A percentile compares a stretch with the other conserved stretches of the same genome.
Conservation (phyloP, 179 eudicot species). For the Camellia oleifera region DNA sequence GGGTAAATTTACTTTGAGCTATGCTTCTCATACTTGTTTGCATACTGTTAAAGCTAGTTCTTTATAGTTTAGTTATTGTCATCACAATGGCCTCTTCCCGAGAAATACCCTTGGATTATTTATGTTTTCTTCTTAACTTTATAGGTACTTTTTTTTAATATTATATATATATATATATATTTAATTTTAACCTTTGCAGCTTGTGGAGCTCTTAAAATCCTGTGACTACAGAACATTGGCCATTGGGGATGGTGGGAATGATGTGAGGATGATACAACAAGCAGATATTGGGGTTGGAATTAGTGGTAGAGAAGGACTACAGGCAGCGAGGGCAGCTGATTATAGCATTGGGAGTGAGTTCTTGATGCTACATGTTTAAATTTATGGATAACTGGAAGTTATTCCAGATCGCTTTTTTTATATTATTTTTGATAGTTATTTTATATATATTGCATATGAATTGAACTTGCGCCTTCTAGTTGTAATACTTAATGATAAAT, state of each 20-base stretch:
- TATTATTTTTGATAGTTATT: not conserved
- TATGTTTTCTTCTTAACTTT: not conserved
- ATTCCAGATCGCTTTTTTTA: not conserved
- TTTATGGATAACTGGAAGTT: not conserved
- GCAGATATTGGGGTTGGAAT: constrained; percentile 99
- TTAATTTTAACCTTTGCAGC: constrained; percentile 41
- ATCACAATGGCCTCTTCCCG: not conserved
- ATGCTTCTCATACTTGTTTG: not conserved
- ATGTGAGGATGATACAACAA: constrained; percentile 98
- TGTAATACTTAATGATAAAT: not conserved
- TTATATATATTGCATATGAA: not conserved
- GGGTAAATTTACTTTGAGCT: not conserved
- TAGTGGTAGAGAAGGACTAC: constrained; percentile 98
- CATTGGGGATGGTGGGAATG: constrained; percentile 99
- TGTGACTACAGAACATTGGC: constrained; percentile 96
- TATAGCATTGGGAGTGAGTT: constrained; percentile 96
- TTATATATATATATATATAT: no score
- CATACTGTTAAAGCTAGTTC: not conserved
- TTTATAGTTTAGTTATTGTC: not conserved
- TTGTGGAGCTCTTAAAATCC: constrained; percentile 83
- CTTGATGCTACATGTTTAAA: not conserved
- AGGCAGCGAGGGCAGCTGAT: constrained; percentile 99
- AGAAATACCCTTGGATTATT: not conserved
- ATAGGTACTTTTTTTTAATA: not conserved
- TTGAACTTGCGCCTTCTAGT: not conserved